Evolutionary conservation across 2,329 filamentous ascomycete genomes (phyloP).

Genomic region (Byssothecium circinans): DNA sequence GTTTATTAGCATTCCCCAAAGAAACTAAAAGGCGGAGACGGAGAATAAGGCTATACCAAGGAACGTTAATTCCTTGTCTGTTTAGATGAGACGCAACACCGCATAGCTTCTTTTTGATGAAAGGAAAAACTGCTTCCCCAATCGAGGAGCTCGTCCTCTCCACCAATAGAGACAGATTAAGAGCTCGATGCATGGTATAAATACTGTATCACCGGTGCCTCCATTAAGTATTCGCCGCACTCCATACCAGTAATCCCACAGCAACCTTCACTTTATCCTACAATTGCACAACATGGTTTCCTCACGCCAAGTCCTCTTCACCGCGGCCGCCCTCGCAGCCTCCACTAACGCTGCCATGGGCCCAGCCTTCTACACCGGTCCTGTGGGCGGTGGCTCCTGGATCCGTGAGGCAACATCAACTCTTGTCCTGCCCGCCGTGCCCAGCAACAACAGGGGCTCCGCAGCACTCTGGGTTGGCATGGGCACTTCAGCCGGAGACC

Average conservation of each 20-base stretch:
- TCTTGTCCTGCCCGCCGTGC: slow-evolving; percentile 46
- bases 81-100: background rate
- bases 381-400: slow-evolving; percentile 45
- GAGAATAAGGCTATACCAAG: background rate
- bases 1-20: background rate
- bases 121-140: background rate
- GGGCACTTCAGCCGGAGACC: slow-evolving; percentile 53
- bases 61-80: background rate
- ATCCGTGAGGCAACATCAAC: slow-evolving; percentile 52
- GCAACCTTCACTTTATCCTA: no score
- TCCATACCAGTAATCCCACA: no score
- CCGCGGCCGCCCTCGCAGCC: slow-evolving; percentile 10
- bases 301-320: slow-evolving; percentile 12
- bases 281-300: slow-evolving; percentile 18
- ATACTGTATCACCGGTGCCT: no score
- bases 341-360: slow-evolving; percentile 25
- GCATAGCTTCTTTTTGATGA: background rate
- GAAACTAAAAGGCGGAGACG: background rate
- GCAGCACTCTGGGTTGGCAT: slow-evolving; percentile 54
- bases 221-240: no score
- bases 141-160: background rate
- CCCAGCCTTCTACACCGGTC: slow-evolving; percentile 44
- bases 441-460: slow-evolving; percentile 40
- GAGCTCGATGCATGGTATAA: background rate
- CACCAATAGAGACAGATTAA: background rate